Percentiles rank a stretch among this genome's conserved stretches.
phyloP scores from a whole-genome alignment of 1,284 basidiomycete genomes.

The Cryptococcus neoformans region DNA sequence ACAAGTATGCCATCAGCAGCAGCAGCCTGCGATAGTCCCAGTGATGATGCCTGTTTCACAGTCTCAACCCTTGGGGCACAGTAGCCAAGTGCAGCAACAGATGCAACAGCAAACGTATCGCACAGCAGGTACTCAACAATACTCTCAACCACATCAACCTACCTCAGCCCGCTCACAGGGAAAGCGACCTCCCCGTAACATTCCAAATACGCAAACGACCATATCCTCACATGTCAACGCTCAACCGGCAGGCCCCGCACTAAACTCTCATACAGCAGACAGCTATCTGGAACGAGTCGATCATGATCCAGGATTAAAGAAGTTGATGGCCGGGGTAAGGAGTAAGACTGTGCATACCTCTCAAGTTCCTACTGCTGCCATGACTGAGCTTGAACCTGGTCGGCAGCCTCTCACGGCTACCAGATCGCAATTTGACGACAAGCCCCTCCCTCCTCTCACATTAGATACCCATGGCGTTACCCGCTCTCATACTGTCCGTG shows the following conservation, averaged over 20 bases:
- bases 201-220: slow-evolving; percentile 1
- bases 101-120: neutral
- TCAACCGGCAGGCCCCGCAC: slow-evolving; percentile 7
- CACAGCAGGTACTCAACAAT: neutral
- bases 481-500: slow-evolving; percentile 11
- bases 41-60: slow-evolving; percentile 13
- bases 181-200: neutral
- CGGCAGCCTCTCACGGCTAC: slow-evolving; percentile 1
- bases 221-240: slow-evolving; percentile 6
- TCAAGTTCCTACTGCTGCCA: slow-evolving; percentile 7
- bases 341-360: slow-evolving; percentile 27
- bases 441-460: slow-evolving; percentile 19
- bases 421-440: slow-evolving; percentile 14
- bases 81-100: neutral
- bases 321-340: slow-evolving; percentile 29
- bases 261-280: slow-evolving; percentile 24
- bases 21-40: slow-evolving; percentile 9
- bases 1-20: neutral
- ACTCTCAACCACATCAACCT: neutral
- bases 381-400: neutral
- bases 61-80: neutral
- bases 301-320: slow-evolving; percentile 32
- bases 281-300: slow-evolving; percentile 39
- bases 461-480: slow-evolving; percentile 5
- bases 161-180: neutral